Percentiles rank a stretch among this genome's conserved stretches.
Evolutionary conservation across 495 filamentous ascomycete genomes (phyloP).

Genomic region (Melanomma pulvis-pyrius): DNA sequence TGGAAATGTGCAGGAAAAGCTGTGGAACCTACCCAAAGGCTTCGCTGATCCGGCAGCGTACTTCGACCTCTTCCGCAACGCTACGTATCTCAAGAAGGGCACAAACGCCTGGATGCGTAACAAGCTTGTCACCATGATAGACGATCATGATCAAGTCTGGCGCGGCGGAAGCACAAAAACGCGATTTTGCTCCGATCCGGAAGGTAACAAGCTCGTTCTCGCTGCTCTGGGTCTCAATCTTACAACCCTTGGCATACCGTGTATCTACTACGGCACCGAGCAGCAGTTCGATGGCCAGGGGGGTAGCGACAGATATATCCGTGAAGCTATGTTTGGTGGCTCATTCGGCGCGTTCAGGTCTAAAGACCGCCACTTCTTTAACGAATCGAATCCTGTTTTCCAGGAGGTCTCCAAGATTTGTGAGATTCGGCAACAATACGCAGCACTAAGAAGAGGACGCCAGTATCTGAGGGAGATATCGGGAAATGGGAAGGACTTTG

Average conservation of each 20-base stretch:
- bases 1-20: constrained; percentile 32
- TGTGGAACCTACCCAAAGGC: constrained; percentile 35
- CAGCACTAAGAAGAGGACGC: constrained; percentile 25
- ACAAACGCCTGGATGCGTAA: constrained; percentile 35
- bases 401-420: constrained; percentile 23
- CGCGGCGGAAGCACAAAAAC: constrained; percentile 21
- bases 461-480: constrained; percentile 40
- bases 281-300: constrained; percentile 35
- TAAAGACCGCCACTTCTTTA: constrained; percentile 34
- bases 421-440: constrained; percentile 5
- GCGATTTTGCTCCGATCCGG: constrained; percentile 24
- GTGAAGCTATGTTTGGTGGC: constrained; percentile 40
- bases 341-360: constrained; percentile 37
- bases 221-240: constrained; percentile 36
- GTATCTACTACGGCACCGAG: constrained; percentile 41
- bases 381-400: constrained; percentile 24
- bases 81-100: constrained; percentile 25
- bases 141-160: constrained; percentile 41
- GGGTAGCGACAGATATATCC: constrained; percentile 35
- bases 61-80: constrained; percentile 38
- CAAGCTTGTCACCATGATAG: constrained; percentile 40
- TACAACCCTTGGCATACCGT: constrained; percentile 38
- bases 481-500: constrained; percentile 22
- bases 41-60: constrained; percentile 24
- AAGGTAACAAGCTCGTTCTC: constrained; percentile 19